phyloP scores from a whole-genome alignment of 2,329 filamentous ascomycete genomes.

The Lachnellula willkommii region DNA sequence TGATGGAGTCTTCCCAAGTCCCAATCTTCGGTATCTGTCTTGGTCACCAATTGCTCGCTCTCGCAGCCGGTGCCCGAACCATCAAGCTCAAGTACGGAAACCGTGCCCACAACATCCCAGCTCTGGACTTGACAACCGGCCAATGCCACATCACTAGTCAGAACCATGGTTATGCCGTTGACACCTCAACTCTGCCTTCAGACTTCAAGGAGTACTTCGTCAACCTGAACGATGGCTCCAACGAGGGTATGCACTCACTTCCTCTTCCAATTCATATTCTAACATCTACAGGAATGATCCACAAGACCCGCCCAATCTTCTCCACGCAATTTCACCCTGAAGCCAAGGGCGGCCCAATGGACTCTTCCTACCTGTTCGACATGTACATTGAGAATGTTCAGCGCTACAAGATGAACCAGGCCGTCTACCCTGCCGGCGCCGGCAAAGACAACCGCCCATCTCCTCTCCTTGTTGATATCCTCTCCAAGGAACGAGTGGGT shows the following conservation, averaged over 20 bases:
- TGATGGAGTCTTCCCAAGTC: slow-evolving; percentile 87
- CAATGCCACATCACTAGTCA: slow-evolving; percentile 98
- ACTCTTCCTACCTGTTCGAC: slow-evolving; percentile 94
- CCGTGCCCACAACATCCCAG: slow-evolving; percentile 96
- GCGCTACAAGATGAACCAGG: slow-evolving; percentile 80
- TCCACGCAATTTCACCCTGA: slow-evolving; percentile 98
- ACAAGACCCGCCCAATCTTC: slow-evolving; percentile 94
- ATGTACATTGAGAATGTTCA: slow-evolving; percentile 88
- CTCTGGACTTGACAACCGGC: slow-evolving; percentile 87
- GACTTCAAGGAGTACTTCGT: slow-evolving; percentile 99
- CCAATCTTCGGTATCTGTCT: slow-evolving; percentile 98
- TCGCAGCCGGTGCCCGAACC: slow-evolving; percentile 81
- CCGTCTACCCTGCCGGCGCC: slow-evolving; percentile 58
- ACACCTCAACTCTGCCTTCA: slow-evolving; percentile 70
- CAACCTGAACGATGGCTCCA: slow-evolving; percentile 95
- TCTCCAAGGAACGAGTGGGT: slow-evolving; percentile 91
- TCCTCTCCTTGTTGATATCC: slow-evolving; percentile 80
- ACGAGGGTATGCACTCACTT: slow-evolving; percentile 60
- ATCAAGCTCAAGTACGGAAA: slow-evolving; percentile 99
- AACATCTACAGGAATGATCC: slow-evolving; percentile 64
- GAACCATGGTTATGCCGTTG: slow-evolving; percentile 97
- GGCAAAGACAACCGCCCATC: slow-evolving; percentile 82
- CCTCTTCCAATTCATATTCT: not conserved
- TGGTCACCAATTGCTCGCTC: slow-evolving; percentile 89
- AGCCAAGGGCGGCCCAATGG: slow-evolving; percentile 93